Percentiles rank a stretch among this genome's conserved stretches.
These are phyloP conservation scores for Ceratocystis huliohia DNA, from an alignment of 2,329 filamentous ascomycete genomes.

Conservation along the genomic window DNA sequence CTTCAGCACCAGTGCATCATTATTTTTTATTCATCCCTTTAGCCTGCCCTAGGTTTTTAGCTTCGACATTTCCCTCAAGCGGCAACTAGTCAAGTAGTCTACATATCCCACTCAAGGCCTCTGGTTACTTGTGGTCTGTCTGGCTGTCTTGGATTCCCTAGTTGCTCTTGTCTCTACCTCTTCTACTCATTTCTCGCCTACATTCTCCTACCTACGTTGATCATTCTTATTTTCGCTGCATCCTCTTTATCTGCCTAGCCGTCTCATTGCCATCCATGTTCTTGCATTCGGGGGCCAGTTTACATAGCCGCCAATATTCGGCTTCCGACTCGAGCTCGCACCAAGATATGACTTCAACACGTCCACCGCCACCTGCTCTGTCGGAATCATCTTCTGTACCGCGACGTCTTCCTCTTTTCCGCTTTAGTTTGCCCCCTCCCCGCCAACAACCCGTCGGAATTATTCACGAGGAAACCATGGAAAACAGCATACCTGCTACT, in stretches of 20 bases:
- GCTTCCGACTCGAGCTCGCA: not conserved
- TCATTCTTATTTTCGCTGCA: not conserved
- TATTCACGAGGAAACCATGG: conserved; percentile 19
- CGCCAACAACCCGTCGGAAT: conserved; percentile 13
- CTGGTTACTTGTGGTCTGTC: not conserved
- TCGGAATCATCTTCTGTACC: conserved; percentile 7
- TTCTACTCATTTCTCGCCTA: not conserved
- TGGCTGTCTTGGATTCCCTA: not conserved
- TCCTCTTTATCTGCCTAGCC: not conserved
- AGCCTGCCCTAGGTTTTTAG: not conserved
- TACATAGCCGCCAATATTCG: conserved; percentile 46
- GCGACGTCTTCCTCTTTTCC: conserved; percentile 18
- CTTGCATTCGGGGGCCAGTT: conserved; percentile 45
- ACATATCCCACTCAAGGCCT: not conserved
- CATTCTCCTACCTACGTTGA: not conserved
- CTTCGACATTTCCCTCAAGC: not conserved
- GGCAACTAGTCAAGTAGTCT: not conserved
- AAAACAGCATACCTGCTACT: not conserved
- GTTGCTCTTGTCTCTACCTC: not conserved
- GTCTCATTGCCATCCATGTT: conserved; percentile 40
- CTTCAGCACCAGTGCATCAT: not conserved
- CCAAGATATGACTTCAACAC: not conserved
- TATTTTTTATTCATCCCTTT: conserved; percentile 4
- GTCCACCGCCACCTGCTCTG: conserved; percentile 28
- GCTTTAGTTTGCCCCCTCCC: conserved; percentile 16